These are phyloP conservation scores for Strobilomyces dryophilus DNA, from an alignment of 768 basidiomycete species.

Conservation along the genomic window DNA sequence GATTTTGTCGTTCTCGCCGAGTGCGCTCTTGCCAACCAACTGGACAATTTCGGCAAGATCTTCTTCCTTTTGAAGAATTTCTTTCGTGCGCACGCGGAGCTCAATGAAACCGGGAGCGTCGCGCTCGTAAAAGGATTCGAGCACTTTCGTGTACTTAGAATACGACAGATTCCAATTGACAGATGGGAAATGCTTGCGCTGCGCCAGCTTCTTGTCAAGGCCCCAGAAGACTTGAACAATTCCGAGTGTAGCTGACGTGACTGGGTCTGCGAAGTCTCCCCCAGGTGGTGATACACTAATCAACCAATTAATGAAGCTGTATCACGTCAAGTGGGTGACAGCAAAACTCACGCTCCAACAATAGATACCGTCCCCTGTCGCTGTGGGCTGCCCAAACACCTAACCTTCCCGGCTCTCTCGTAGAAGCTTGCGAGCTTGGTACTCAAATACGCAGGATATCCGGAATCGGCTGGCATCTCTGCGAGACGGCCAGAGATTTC, in stretches of 20 bases:
- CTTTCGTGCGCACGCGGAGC: conserved; percentile 86
- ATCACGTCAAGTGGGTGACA: background rate
- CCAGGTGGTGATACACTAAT: conserved; percentile 94
- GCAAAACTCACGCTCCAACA: conserved; percentile 85
- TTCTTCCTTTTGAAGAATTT: conserved; percentile 97
- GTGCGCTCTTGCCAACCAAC: conserved; percentile 96
- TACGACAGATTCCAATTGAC: conserved; percentile 99
- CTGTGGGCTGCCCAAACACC: conserved; percentile 82
- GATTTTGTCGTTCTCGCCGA: conserved; percentile 97
- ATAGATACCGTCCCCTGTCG: conserved; percentile 95
- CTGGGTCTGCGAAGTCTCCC: conserved; percentile 99
- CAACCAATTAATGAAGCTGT: conserved; percentile 8
- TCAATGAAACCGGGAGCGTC: conserved; percentile 95
- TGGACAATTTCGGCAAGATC: conserved; percentile 99
- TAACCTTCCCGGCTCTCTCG: conserved; percentile 96
- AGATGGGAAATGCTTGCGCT: conserved; percentile 99
- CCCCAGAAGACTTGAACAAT: conserved; percentile 99
- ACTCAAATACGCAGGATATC: conserved; percentile 94
- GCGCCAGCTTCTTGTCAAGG: conserved; percentile 97
- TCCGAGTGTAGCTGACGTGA: conserved; percentile 94
- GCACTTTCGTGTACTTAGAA: conserved; percentile 94
- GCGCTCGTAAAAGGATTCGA: conserved; percentile 89
- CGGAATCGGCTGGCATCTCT: conserved; percentile 99
- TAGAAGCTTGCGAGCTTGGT: conserved; percentile 98
- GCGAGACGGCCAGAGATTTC: conserved; percentile 99